These are phyloP conservation scores for Saxophila tyrrhenica DNA, from an alignment of 495 filamentous ascomycete species.

Conservation along the genomic window DNA sequence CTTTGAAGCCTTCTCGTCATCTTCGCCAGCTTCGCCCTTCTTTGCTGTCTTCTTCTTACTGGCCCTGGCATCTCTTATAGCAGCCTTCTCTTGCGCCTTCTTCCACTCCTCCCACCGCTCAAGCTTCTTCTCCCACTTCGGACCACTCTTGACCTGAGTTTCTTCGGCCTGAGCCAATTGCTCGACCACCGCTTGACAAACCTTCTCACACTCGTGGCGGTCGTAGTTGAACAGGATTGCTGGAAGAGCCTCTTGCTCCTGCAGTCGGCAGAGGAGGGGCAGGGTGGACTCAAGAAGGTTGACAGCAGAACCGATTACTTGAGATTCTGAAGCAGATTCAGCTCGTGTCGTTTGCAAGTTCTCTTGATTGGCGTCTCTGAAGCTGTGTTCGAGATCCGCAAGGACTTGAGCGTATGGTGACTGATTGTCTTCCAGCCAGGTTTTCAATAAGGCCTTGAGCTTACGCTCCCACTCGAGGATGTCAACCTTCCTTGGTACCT, in stretches of 20 bases:
- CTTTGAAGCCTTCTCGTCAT: slow-evolving; percentile 38
- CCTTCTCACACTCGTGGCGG: slow-evolving; percentile 47
- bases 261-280: slow-evolving; percentile 49
- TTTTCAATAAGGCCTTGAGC: slow-evolving; percentile 46
- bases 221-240: slow-evolving; percentile 72
- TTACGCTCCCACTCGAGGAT: slow-evolving; percentile 51
- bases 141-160: slow-evolving; percentile 42
- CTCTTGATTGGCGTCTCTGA: slow-evolving; percentile 4
- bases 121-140: slow-evolving; percentile 45
- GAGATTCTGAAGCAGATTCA: not conserved
- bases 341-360: not conserved
- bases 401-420: slow-evolving; percentile 55
- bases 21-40: slow-evolving; percentile 29
- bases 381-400: slow-evolving; percentile 26
- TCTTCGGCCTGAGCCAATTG: slow-evolving; percentile 44
- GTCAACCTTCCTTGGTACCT: slow-evolving; percentile 46
- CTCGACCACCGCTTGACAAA: slow-evolving; percentile 36
- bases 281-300: slow-evolving; percentile 40
- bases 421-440: slow-evolving; percentile 47
- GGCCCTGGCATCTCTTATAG: slow-evolving; percentile 32
- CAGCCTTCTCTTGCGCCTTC: not conserved
- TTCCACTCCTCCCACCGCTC: not conserved
- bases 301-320: slow-evolving; percentile 13
- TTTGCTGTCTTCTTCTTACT: slow-evolving; percentile 28
- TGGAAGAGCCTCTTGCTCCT: slow-evolving; percentile 53